A percentile compares a stretch with the other conserved stretches of the same genome.
These are phyloP conservation scores for Monilinia fructicola DNA, from an alignment of 2,329 filamentous ascomycete species.

Conservation along the genomic window DNA sequence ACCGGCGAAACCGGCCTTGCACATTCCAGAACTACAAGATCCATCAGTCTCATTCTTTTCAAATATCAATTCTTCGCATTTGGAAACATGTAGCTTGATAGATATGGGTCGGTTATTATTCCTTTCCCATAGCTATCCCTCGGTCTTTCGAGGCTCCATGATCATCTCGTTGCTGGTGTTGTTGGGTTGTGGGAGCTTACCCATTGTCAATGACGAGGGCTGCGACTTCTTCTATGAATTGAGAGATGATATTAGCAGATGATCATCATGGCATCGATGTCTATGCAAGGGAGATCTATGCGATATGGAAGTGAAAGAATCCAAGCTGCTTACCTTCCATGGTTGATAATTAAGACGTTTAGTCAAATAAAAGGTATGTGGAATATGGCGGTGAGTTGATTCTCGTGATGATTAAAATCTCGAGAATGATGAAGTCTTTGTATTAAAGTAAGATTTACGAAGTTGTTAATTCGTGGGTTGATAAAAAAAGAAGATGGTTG, in stretches of 20 bases:
- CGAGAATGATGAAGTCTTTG: conserved; percentile 17
- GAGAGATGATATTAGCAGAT: conserved; percentile 34
- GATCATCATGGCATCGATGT: conserved; percentile 26
- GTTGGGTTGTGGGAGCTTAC: conserved; percentile 64
- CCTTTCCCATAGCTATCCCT: conserved; percentile 31
- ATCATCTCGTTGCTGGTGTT: conserved; percentile 7
- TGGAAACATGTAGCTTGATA: conserved; percentile 23
- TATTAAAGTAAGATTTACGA: conserved; percentile 22
- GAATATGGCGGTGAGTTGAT: conserved; percentile 21
- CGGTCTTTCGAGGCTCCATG: conserved; percentile 26
- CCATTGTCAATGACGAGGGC: conserved; percentile 99
- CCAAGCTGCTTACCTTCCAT: conserved; percentile 44
- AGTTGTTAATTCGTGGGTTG: conserved; percentile 25
- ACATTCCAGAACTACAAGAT: conserved; percentile 91
- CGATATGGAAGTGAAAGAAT: neutral
- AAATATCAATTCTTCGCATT: conserved; percentile 21
- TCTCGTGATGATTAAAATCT: conserved; percentile 22
- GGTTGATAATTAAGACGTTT: conserved; percentile 41
- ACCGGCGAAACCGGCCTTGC: conserved; percentile 99
- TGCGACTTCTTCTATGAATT: conserved; percentile 91
- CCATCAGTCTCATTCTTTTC: conserved; percentile 31
- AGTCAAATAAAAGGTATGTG: conserved; percentile 33
- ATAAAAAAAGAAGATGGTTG: conserved; percentile 20
- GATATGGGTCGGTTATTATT: conserved; percentile 20
- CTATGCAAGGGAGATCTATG: conserved; percentile 26